A percentile compares a stretch with the other conserved stretches of the same genome.
Conservation (phyloP, 164 flowering plant species). For the Chimonanthus salicifolius region DNA sequence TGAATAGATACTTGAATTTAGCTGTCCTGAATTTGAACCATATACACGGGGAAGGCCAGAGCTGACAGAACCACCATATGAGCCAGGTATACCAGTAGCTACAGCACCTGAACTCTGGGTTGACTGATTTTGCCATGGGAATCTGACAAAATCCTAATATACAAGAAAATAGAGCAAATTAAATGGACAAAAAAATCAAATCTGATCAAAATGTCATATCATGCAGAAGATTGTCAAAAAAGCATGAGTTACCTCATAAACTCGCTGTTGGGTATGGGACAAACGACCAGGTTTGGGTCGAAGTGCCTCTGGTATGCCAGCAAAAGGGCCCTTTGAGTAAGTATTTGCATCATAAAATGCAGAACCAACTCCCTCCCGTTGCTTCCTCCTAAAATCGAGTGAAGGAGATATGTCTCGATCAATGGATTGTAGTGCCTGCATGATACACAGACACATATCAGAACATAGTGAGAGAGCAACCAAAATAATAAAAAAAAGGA, state of each 20-base stretch:
- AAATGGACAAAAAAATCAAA: not conserved
- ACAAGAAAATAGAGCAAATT: constrained; percentile 1
- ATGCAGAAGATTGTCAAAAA: not conserved
- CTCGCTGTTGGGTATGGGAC: constrained; percentile 83
- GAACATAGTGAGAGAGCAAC: not conserved
- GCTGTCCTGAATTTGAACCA: constrained; percentile 51
- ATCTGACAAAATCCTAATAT: constrained; percentile 78
- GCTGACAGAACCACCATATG: constrained; percentile 39
- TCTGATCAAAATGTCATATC: not conserved
- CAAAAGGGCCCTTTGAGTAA: constrained; percentile 66
- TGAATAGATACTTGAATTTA: constrained; percentile 36
- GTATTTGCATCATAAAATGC: constrained; percentile 63
- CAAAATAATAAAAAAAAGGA: not conserved
- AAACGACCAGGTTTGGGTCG: constrained; percentile 91
- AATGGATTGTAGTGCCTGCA: constrained; percentile 80
- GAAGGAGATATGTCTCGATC: constrained; percentile 81
- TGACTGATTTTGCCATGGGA: constrained; percentile 92
- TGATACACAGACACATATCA: not conserved
- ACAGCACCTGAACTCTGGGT: constrained; percentile 49
- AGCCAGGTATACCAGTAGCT: constrained; percentile 42
- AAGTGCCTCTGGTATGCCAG: constrained; percentile 76
- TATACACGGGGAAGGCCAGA: constrained; percentile 39
- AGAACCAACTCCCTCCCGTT: constrained; percentile 64
- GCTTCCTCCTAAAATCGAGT: constrained; percentile 76
- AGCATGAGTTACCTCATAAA: constrained; percentile 67